Base-by-base conservation (phyloP, 768 basidiomycete species). In the Kwoniella heveanensis region DNA sequence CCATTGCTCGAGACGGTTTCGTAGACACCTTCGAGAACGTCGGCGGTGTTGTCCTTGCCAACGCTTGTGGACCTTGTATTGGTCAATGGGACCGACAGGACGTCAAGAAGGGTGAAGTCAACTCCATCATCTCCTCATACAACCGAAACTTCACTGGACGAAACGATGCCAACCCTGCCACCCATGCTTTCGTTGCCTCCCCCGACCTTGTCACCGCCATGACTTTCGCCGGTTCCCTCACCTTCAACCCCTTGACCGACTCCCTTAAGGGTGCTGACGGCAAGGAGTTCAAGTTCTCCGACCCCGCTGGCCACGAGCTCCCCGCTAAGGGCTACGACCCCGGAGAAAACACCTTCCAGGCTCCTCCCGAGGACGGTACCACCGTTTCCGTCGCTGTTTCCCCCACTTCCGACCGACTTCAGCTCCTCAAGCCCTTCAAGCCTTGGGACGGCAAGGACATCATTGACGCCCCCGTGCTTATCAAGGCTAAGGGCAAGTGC, bases 81-180 rank as follows among this genome's bases (percentile, higher is more conserved):
- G 96, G 96, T 75, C 95, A 98, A 81, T 99, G 96, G 96, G 95
- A 98, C 83, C 86, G 96, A 78, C 83, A 87, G 76, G 96, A 99
- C 71, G 91, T 98, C 54, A 88, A 91, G 86, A 98, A 92, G 86
- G 96, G 95, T 77, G 91, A 90, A 73, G 83, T 86, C 73, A 99
- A 98, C 87, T 95, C 96, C 49, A 99, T 98, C 85, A 91, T 99
- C 82, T 95, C 95, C 56, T 97, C 94, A 21, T 99, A 99, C 87
- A 99, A 99, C 88, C 94, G 96, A 81, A 99, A 99, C 88, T 99
- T 99, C 85, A 98, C 96, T 71, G 96, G 95, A 62, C 92, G 96
- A 79, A 99, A 99, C 82, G 96, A 98, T 76, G 94, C 96, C 73
- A 98, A 99, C 87, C 93, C 95, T 22, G 93, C 93, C 66, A 99